phyloP scores from a whole-genome alignment of 805 yeast species.

The Cephaloascus fragrans region DNA sequence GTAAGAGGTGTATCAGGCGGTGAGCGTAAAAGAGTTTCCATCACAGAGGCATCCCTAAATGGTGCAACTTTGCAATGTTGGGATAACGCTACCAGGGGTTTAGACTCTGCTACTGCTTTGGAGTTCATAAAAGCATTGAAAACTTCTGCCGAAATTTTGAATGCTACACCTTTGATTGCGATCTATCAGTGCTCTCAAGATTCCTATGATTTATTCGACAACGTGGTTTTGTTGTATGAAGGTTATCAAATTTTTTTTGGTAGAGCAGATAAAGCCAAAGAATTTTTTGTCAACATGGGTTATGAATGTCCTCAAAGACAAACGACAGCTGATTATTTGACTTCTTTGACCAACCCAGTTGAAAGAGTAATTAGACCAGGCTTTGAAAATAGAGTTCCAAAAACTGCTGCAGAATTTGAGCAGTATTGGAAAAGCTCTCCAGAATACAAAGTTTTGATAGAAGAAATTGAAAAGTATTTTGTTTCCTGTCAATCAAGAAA shows the following conservation, averaged over 20 bases:
- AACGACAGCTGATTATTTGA: conserved; percentile 50
- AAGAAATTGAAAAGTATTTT: conserved; percentile 27
- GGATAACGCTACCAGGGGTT: conserved; percentile 67
- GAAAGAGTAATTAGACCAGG: conserved; percentile 37
- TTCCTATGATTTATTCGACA: conserved; percentile 44
- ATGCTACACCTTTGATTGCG: conserved; percentile 50
- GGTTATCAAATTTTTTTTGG: conserved; percentile 52
- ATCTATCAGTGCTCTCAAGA: conserved; percentile 52
- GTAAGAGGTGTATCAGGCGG: conserved; percentile 54
- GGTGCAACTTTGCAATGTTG: conserved; percentile 47
- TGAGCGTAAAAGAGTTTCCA: conserved; percentile 46
- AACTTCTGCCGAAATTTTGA: conserved; percentile 39
- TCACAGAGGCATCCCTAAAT: conserved; percentile 37
- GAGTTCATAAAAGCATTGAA: conserved; percentile 52
- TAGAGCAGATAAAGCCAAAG: conserved; percentile 31
- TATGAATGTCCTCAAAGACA: conserved; percentile 46
- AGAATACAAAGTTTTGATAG: conserved; percentile 25
- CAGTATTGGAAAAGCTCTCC: conserved; percentile 40
- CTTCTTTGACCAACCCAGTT: conserved; percentile 43
- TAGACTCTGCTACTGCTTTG: conserved; percentile 62
- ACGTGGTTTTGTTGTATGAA: conserved; percentile 42
- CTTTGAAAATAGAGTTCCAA: conserved; percentile 38
- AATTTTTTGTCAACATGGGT: conserved; percentile 44
- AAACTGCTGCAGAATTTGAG: conserved; percentile 41
- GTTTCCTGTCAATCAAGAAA: neutral